phyloP scores from a whole-genome alignment of 2,329 filamentous ascomycete genomes.

The Ustilaginoidea virens region DNA sequence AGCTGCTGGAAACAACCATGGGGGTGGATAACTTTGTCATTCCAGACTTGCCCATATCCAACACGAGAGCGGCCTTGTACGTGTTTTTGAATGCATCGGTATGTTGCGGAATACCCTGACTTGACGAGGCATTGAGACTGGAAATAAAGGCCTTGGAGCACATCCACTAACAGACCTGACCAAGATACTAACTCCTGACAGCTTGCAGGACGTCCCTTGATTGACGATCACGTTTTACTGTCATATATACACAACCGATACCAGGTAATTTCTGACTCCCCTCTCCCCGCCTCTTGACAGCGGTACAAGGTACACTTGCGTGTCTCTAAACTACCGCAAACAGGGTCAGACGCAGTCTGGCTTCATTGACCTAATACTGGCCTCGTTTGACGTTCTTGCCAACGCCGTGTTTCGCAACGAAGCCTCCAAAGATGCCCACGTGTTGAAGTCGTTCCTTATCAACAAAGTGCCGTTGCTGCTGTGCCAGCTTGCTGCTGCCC shows the following conservation, averaged over 20 bases:
- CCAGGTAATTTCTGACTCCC: slow-evolving; percentile 33
- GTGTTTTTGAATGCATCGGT: slow-evolving; percentile 73
- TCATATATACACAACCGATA: slow-evolving; percentile 77
- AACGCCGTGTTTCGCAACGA: slow-evolving; percentile 64
- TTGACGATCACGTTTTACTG: slow-evolving; percentile 67
- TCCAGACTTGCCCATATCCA: slow-evolving; percentile 52
- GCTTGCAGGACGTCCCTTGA: slow-evolving; percentile 67
- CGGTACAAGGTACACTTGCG: no score
- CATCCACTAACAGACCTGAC: no score
- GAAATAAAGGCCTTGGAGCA: no score
- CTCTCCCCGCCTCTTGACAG: neutral
- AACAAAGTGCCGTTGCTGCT: slow-evolving; percentile 44
- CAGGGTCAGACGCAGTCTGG: slow-evolving; percentile 64
- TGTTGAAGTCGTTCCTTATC: slow-evolving; percentile 76
- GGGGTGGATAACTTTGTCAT: slow-evolving; percentile 39
- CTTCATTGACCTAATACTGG: slow-evolving; percentile 69
- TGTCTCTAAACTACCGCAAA: no score
- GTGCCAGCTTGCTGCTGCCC: slow-evolving; percentile 31
- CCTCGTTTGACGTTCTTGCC: slow-evolving; percentile 78
- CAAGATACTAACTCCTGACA: slow-evolving; percentile 21
- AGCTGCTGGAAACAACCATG: slow-evolving; percentile 40
- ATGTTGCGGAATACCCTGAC: slow-evolving; percentile 14
- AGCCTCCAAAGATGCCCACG: slow-evolving; percentile 43
- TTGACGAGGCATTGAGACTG: neutral
- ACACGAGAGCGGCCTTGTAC: slow-evolving; percentile 70